Percentiles rank a stretch among this genome's conserved stretches.
Conservation (phyloP, 2,329 filamentous ascomycete species). For the Cercospora brassicicola region DNA sequence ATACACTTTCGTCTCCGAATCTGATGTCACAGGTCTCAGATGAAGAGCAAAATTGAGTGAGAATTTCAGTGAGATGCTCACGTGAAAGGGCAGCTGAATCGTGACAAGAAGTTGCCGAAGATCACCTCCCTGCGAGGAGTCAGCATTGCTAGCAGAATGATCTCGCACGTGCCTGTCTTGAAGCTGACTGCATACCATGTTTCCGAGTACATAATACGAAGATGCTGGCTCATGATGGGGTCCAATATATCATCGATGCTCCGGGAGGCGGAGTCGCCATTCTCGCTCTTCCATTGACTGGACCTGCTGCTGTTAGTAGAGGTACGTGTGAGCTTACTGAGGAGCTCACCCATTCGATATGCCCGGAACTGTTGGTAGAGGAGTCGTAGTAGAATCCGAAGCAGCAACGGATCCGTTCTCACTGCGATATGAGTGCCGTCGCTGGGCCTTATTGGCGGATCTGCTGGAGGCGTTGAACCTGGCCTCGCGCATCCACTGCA, state of each 20-base stretch:
- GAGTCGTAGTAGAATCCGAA: neutral
- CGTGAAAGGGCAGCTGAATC: conserved; percentile 16
- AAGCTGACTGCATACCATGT: neutral
- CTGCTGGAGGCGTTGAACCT: neutral
- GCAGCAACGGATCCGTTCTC: neutral
- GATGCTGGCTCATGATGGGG: neutral
- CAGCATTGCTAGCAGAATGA: neutral
- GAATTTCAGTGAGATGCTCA: neutral
- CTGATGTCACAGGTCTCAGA: neutral
- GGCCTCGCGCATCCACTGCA: conserved; percentile 11
- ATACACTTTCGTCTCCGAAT: conserved; percentile 18
- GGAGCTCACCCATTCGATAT: neutral
- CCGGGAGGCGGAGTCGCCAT: neutral
- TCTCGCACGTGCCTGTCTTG: accelerated
- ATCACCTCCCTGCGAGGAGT: conserved; percentile 6
- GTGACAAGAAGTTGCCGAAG: conserved; percentile 17
- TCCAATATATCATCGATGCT: neutral
- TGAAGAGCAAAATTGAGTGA: neutral
- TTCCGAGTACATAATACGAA: neutral
- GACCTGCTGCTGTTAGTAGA: neutral
- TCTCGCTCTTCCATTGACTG: neutral
- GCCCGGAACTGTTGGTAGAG: neutral
- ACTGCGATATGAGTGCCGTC: conserved; percentile 1
- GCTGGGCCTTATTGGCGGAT: neutral
- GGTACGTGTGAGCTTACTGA: too few species aligned